Evolutionary conservation across 495 filamentous ascomycete genomes (phyloP), one percentile per base, ranked within the genome.

Genomic region (Penicillium silybi): DNA sequence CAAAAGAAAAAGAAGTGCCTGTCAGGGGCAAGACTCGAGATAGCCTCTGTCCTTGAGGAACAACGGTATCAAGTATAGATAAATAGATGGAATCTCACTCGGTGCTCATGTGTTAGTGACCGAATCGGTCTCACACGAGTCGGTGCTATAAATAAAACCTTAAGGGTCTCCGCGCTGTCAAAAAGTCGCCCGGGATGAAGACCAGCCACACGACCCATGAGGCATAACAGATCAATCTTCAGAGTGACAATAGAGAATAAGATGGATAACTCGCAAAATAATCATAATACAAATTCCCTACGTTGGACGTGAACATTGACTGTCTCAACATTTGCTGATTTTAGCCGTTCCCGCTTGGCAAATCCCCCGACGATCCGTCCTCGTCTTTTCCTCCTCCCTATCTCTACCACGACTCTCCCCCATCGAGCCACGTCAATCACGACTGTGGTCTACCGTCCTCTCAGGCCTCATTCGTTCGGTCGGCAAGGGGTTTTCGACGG

Each of bases 391-490:
- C 44, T 53, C 56, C 53, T 59, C 50, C 48, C 53, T 50, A 45
- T 58, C 48, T 49, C 27, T 53, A 50, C 37, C 37, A 39, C 32
- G 15, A 35, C 32, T 39, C 20, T 16, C 34, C 38, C n/a, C 50
- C 34, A 19, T 16, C 20, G 4, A 22, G 1, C 23, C 51, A 37
- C 48, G 34, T 46, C 44, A 26, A 35, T 42, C 37, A 48, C 46
- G 46, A 48, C 26, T 43, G 46, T 54, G 47, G 41, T 40, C 29
- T 11, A 46, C 22, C 44, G 57, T 54, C 54, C 53, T 57, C 52
- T 52, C 22, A 55, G 55, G 54, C 63, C 60, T 61, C 63, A 63
- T 60, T 66, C 63, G 60, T 66, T 61, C 50, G 58, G 58, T 63
- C 54, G 50, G 51, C 38, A 54, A 60, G 63, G 63, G 63, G 63